Percentiles rank a stretch among this genome's conserved stretches.
phyloP scores from a whole-genome alignment of 805 yeast genomes.

The Sporopachydermia lactativora region DNA sequence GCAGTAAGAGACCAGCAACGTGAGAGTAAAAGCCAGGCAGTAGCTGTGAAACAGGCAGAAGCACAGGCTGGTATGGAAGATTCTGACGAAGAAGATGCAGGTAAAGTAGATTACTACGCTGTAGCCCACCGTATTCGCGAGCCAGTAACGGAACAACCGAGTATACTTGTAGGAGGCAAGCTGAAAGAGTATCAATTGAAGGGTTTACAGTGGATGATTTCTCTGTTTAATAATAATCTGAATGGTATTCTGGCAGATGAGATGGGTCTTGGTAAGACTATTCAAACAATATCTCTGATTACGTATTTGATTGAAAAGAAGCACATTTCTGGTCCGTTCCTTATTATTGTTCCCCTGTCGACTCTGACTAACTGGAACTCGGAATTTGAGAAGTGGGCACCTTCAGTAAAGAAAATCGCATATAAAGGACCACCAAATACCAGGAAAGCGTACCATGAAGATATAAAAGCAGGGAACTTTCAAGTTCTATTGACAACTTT shows the following conservation, averaged over 20 bases:
- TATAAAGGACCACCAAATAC: slow-evolving; percentile 69
- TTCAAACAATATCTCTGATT: slow-evolving; percentile 65
- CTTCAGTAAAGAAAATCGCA: slow-evolving; percentile 52
- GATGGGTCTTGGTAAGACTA: slow-evolving; percentile 57
- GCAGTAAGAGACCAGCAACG: slow-evolving; percentile 69
- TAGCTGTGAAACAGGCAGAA: too few species aligned
- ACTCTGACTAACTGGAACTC: slow-evolving; percentile 77
- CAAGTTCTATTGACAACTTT: slow-evolving; percentile 69
- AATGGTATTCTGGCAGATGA: slow-evolving; percentile 56
- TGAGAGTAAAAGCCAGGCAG: slow-evolving; percentile 27
- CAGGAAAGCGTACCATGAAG: slow-evolving; percentile 51
- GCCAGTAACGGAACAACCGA: slow-evolving; percentile 50
- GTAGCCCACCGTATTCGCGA: slow-evolving; percentile 71
- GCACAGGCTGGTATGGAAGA: slow-evolving; percentile 15
- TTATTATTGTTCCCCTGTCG: slow-evolving; percentile 73
- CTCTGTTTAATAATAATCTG: slow-evolving; percentile 42
- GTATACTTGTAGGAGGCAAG: slow-evolving; percentile 60
- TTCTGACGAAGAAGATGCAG: slow-evolving; percentile 37
- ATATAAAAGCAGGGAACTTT: slow-evolving; percentile 54
- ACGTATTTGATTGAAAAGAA: slow-evolving; percentile 59
- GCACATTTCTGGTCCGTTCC: slow-evolving; percentile 51
- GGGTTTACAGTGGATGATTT: slow-evolving; percentile 57
- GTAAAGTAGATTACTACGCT: slow-evolving; percentile 64
- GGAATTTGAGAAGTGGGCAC: slow-evolving; percentile 85
- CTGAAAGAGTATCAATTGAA: slow-evolving; percentile 63